Percentiles rank a stretch among this genome's conserved stretches.
Evolutionary conservation across 2,329 filamentous ascomycete species (phyloP).

Genomic region (Anthostomella pinea): DNA sequence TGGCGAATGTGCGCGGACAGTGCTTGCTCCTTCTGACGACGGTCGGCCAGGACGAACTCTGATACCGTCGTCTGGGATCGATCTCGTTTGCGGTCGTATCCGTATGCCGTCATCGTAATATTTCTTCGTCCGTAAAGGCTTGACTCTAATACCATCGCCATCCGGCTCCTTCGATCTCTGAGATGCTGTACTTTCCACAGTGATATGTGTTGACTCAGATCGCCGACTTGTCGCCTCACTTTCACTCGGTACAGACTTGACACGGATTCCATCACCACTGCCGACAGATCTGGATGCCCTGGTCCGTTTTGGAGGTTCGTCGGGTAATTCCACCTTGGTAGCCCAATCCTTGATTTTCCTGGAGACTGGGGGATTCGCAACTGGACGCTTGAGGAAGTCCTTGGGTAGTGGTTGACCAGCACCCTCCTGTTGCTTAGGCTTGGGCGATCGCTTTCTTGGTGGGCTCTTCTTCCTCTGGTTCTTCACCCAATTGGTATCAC

Average conservation of each 20-base stretch:
- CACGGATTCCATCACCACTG: slow-evolving; percentile 41
- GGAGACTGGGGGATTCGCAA: slow-evolving; percentile 53
- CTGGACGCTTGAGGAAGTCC: slow-evolving; percentile 53
- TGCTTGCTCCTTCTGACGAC: slow-evolving; percentile 26
- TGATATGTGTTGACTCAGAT: slow-evolving; percentile 21
- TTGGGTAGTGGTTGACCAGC: slow-evolving; percentile 51
- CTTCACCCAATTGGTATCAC: slow-evolving; percentile 86
- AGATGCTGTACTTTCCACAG: slow-evolving; percentile 16
- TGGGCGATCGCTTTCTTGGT: slow-evolving; percentile 40
- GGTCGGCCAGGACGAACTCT: slow-evolving; percentile 27
- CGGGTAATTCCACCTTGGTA: slow-evolving; percentile 49
- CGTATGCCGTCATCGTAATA: not conserved
- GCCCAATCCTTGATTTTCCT: slow-evolving; percentile 64
- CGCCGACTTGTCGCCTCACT: slow-evolving; percentile 19
- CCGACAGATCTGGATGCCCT: slow-evolving; percentile 36
- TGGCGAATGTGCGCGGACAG: slow-evolving; percentile 28
- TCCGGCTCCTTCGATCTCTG: slow-evolving; percentile 21
- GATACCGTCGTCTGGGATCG: too few relatives aligned
- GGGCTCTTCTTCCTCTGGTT: slow-evolving; percentile 51
- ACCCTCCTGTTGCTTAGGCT: slow-evolving; percentile 30
- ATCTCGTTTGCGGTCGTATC: too few relatives aligned
- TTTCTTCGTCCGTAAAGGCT: slow-evolving; percentile 19
- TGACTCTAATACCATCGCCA: slow-evolving; percentile 32
- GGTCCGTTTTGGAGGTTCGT: slow-evolving; percentile 37
- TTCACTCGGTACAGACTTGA: slow-evolving; percentile 27